Evolutionary conservation across 106 monocot genomes (phyloP).

Genomic region (Dendrobium officinale): DNA sequence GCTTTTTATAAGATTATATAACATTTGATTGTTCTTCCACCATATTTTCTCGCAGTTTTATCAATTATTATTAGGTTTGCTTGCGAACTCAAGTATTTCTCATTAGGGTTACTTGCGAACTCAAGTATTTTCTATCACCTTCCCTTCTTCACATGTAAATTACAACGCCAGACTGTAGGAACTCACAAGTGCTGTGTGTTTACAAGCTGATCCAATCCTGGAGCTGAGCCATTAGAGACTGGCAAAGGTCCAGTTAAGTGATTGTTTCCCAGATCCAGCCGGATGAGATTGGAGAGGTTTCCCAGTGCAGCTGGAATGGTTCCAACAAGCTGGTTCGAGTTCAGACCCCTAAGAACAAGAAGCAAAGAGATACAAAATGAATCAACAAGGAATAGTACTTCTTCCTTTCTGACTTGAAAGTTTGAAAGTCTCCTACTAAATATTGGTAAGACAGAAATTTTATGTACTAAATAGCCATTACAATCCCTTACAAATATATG

Average conservation of each 20-base stretch:
- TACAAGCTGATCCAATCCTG: slow-evolving; percentile 9
- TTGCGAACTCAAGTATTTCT: too few species aligned
- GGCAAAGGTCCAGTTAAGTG: slow-evolving; percentile 13
- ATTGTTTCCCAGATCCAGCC: slow-evolving; percentile 8
- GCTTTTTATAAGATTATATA: too few species aligned
- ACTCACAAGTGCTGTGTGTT: slow-evolving; percentile 9
- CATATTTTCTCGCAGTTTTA: too few species aligned
- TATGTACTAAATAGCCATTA: not conserved
- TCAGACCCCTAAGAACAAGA: slow-evolving; percentile 4
- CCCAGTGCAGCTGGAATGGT: slow-evolving; percentile 7
- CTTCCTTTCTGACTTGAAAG: too few species aligned
- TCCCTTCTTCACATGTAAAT: not conserved
- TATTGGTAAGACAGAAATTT: not conserved
- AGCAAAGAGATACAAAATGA: not conserved
- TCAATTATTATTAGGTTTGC: too few species aligned
- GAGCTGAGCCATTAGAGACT: slow-evolving; percentile 1
- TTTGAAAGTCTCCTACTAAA: not conserved
- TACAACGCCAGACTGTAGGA: not conserved
- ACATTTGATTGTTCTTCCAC: too few species aligned
- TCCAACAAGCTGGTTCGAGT: slow-evolving; percentile 7
- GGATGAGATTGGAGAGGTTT: not conserved
- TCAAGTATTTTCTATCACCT: too few species aligned
- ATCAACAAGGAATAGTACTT: not conserved
- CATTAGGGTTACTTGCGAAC: too few species aligned
- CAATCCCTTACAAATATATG: not conserved